Percentiles rank a stretch among this genome's conserved stretches.
These are phyloP conservation scores for Apophysomyces sp. DNA, from an alignment of 371 early-diverging fungal genomes.

Conservation along the genomic window DNA sequence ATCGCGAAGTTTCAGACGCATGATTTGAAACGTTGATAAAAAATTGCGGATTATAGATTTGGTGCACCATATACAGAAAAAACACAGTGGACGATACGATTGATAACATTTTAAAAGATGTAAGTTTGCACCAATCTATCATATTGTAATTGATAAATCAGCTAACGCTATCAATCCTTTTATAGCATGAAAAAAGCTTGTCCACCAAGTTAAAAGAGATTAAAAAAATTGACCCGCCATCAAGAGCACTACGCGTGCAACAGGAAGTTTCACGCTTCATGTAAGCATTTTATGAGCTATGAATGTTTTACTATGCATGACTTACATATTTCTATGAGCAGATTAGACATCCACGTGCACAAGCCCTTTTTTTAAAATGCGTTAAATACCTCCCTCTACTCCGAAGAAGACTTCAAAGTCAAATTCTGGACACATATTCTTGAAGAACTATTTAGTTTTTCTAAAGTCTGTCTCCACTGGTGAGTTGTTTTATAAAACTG, in stretches of 20 bases:
- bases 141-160: too few relatives aligned
- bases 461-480: slow-evolving; percentile 18
- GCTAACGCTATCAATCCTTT: neutral
- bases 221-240: slow-evolving; percentile 15
- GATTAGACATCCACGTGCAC: slow-evolving; percentile 13
- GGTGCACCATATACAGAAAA: too few relatives aligned
- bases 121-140: too few relatives aligned
- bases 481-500: slow-evolving; percentile 20
- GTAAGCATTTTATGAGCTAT: slow-evolving; percentile 13
- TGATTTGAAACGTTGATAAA: too few relatives aligned
- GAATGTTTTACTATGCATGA: slow-evolving; percentile 12
- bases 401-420: slow-evolving; percentile 20
- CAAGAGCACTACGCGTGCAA: slow-evolving; percentile 14
- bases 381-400: slow-evolving; percentile 9
- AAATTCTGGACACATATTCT: slow-evolving; percentile 21
- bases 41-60: too few relatives aligned
- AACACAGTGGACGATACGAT: too few relatives aligned
- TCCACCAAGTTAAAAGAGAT: slow-evolving; percentile 15
- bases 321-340: slow-evolving; percentile 17
- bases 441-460: slow-evolving; percentile 16
- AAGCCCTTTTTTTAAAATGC: slow-evolving; percentile 8
- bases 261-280: slow-evolving; percentile 17
- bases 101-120: too few relatives aligned
- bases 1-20: too few relatives aligned
- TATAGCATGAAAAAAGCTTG: slow-evolving; percentile 17